Conservation (phyloP, 2,329 filamentous ascomycete genomes). For the Alternaria solani region DNA sequence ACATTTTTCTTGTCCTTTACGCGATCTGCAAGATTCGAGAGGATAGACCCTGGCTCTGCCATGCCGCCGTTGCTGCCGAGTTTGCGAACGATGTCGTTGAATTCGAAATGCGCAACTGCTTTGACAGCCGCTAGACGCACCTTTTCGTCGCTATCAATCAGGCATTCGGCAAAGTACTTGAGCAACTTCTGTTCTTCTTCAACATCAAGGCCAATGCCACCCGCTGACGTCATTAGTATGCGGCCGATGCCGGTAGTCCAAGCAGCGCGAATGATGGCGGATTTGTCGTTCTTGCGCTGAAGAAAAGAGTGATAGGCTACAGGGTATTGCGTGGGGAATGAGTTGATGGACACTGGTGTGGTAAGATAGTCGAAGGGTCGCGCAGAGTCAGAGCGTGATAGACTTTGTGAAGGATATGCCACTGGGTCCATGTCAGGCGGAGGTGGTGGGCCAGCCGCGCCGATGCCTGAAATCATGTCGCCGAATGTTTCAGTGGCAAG, state of each 20-base stretch:
- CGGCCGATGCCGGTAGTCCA: conserved; percentile 87
- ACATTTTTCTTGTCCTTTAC: conserved; percentile 84
- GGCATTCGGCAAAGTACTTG: conserved; percentile 76
- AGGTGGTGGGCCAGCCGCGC: conserved; percentile 84
- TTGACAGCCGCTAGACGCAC: conserved; percentile 90
- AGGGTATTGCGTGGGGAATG: conserved; percentile 84
- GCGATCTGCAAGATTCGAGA: conserved; percentile 83
- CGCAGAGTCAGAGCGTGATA: conserved; percentile 50
- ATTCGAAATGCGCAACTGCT: conserved; percentile 80
- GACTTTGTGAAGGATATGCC: conserved; percentile 79
- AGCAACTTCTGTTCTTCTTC: conserved; percentile 82
- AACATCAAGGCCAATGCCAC: conserved; percentile 84
- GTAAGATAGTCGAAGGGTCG: conserved; percentile 70
- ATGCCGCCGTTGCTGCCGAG: conserved; percentile 79
- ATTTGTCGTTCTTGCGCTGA: conserved; percentile 86
- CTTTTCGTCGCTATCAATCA: conserved; percentile 88
- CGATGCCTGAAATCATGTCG: conserved; percentile 93
- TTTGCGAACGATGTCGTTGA: conserved; percentile 82
- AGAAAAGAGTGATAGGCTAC: conserved; percentile 84
- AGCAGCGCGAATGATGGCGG: conserved; percentile 78
- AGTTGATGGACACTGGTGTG: conserved; percentile 84
- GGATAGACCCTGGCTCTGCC: conserved; percentile 76
- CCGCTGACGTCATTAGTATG: conserved; percentile 89
- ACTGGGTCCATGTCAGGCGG: conserved; percentile 77
- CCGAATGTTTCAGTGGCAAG: conserved; percentile 94